These are phyloP conservation scores for Protea cynaroides DNA, from an alignment of 164 flowering plant species.

Conservation along the genomic window DNA sequence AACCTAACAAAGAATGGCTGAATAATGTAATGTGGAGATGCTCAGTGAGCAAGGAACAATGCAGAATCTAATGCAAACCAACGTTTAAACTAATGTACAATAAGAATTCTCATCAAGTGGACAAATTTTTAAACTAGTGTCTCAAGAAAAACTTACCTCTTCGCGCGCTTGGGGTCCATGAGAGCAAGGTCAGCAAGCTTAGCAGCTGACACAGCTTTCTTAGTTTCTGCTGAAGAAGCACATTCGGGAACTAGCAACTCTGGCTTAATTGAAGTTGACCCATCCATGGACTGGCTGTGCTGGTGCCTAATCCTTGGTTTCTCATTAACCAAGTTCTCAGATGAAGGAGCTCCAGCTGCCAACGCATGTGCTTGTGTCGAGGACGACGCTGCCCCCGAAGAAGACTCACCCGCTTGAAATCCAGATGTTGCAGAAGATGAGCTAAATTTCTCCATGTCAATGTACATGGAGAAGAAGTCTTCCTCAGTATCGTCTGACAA, in stretches of 20 bases:
- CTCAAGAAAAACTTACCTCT: constrained; percentile 48
- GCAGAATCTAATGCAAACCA: too few species aligned
- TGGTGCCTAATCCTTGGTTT: constrained; percentile 92
- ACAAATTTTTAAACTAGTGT: too few species aligned
- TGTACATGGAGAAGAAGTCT: constrained; percentile 55
- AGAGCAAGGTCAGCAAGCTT: constrained; percentile 96
- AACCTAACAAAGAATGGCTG: too few species aligned
- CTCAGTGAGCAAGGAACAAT: too few species aligned
- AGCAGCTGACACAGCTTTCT: constrained; percentile 92
- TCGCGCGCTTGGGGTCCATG: constrained; percentile 95
- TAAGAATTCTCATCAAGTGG: too few species aligned
- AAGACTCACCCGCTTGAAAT: constrained; percentile 47
- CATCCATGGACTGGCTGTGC: constrained; percentile 98
- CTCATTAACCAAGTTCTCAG: constrained; percentile 33
- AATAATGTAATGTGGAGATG: too few species aligned
- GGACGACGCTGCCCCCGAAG: constrained; percentile 22
- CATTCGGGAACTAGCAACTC: constrained; percentile 81
- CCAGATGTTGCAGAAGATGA: constrained; percentile 57
- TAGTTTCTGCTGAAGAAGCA: constrained; percentile 45
- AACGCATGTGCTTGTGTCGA: too few species aligned
- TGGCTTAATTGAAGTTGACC: constrained; percentile 73
- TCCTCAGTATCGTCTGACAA: constrained; percentile 92
- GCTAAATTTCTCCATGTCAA: constrained; percentile 12
- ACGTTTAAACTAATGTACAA: too few species aligned
- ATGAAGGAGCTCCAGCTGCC: constrained; percentile 10